phyloP scores from a whole-genome alignment of 1,139 yeast genomes.

The Suhomyces chickasaworum region DNA sequence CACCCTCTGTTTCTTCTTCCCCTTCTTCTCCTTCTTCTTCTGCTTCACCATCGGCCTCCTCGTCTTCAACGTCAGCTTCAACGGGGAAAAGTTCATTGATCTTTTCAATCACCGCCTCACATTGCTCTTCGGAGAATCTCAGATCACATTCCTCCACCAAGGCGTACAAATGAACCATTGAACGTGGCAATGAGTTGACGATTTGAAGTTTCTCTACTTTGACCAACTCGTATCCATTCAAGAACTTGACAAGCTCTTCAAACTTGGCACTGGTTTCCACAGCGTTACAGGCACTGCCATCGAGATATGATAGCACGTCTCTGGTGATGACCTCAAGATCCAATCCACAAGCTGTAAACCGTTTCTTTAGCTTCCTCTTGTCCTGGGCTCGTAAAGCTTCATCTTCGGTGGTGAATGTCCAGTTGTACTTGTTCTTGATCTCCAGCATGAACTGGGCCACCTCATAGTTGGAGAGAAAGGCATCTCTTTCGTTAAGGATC shows the following conservation, averaged over 20 bases:
- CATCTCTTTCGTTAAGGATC: constrained; percentile 53
- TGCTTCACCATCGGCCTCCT: constrained; percentile 26
- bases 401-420: constrained; percentile 46
- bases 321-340: constrained; percentile 68
- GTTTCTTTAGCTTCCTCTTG: constrained; percentile 37
- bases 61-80: constrained; percentile 38
- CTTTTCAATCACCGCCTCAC: constrained; percentile 55
- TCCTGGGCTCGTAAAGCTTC: constrained; percentile 26
- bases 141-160: constrained; percentile 91
- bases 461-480: constrained; percentile 71
- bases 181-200: constrained; percentile 75
- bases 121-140: constrained; percentile 66
- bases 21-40: constrained; percentile 21
- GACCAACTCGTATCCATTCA: constrained; percentile 62
- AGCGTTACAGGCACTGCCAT: constrained; percentile 44
- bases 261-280: constrained; percentile 53
- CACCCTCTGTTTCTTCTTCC: constrained; percentile 17
- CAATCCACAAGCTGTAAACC: constrained; percentile 47
- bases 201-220: constrained; percentile 86
- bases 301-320: constrained; percentile 56
- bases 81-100: constrained; percentile 53
- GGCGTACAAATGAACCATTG: constrained; percentile 75
- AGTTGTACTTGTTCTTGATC: constrained; percentile 49
- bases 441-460: constrained; percentile 62
- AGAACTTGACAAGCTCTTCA: constrained; percentile 49